phyloP scores from a whole-genome alignment of 225 moss, liverwort and hornwort species.

The Thuidium tamariscinum region DNA sequence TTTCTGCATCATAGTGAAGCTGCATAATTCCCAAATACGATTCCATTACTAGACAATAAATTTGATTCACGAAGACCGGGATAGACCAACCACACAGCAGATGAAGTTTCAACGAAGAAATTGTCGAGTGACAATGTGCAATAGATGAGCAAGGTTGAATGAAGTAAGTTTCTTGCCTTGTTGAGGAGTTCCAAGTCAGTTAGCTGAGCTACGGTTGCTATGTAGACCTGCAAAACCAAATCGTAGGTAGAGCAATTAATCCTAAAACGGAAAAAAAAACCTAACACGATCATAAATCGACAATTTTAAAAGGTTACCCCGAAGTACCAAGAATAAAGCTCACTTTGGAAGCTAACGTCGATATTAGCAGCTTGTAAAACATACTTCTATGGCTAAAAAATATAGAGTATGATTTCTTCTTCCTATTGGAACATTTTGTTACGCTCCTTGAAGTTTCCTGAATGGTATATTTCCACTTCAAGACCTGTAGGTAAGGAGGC shows the following conservation, averaged over 20 bases:
- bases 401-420: neutral
- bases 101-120: neutral
- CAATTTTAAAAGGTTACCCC: neutral
- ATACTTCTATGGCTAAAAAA: neutral
- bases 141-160: neutral
- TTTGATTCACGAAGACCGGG: too few species aligned
- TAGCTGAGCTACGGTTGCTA: conserved; percentile 55
- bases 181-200: conserved; percentile 66
- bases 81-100: neutral
- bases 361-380: neutral
- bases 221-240: conserved; percentile 36
- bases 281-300: neutral
- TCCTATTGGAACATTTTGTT: neutral
- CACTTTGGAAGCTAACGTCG: neutral
- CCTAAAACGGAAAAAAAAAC: neutral
- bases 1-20: conserved; percentile 77
- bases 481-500: neutral
- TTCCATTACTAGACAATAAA: neutral
- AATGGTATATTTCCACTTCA: neutral
- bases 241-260: neutral
- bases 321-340: neutral
- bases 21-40: conserved; percentile 10
- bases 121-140: neutral
- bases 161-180: conserved; percentile 23
- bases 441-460: neutral